A percentile compares a stretch with the other conserved stretches of the same genome.
Conservation (phyloP, 1,284 basidiomycete species). For the Cryptococcus sp. region DNA sequence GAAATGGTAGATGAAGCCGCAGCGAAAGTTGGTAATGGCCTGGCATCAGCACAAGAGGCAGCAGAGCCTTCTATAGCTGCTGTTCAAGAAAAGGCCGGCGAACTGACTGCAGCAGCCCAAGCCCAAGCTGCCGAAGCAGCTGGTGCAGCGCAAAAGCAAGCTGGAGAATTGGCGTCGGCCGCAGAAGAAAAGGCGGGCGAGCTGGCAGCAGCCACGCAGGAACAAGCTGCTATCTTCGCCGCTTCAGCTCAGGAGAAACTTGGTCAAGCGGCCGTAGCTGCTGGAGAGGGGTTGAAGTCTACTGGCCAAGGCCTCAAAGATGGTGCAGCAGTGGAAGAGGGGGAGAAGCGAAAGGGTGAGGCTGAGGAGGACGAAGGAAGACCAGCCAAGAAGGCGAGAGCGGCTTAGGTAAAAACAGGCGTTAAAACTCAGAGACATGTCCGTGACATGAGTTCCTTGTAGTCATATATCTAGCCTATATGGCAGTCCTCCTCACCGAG, state of each 20-base stretch:
- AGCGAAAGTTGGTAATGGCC: slow-evolving; percentile 2
- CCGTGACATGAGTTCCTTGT: too few relatives aligned
- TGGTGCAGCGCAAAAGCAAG: slow-evolving; percentile 60
- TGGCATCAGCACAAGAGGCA: neutral
- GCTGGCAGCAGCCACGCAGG: neutral
- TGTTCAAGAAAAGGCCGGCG: slow-evolving; percentile 45
- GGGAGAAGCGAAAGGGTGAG: slow-evolving; percentile 16
- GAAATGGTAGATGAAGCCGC: slow-evolving; percentile 7
- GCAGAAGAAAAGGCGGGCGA: slow-evolving; percentile 18
- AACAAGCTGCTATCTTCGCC: neutral
- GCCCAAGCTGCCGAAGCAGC: slow-evolving; percentile 49
- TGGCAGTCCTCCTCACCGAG: too few relatives aligned
- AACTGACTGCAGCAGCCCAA: neutral
- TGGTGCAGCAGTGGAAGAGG: slow-evolving; percentile 2
- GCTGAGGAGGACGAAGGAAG: slow-evolving; percentile 52
- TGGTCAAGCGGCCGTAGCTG: slow-evolving; percentile 1
- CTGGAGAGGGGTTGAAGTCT: neutral
- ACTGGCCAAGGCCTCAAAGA: slow-evolving; percentile 8
- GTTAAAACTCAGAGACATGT: too few relatives aligned
- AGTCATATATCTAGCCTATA: too few relatives aligned
- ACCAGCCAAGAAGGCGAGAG: slow-evolving; percentile 64
- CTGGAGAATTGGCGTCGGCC: slow-evolving; percentile 36
- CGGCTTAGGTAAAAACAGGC: slow-evolving; percentile 52
- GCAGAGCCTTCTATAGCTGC: slow-evolving; percentile 60
- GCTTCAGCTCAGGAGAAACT: slow-evolving; percentile 5